Percentiles rank a stretch among this genome's conserved stretches.
These are phyloP conservation scores for Penicillium paradoxum DNA, from an alignment of 495 filamentous ascomycete species.

Conservation along the genomic window DNA sequence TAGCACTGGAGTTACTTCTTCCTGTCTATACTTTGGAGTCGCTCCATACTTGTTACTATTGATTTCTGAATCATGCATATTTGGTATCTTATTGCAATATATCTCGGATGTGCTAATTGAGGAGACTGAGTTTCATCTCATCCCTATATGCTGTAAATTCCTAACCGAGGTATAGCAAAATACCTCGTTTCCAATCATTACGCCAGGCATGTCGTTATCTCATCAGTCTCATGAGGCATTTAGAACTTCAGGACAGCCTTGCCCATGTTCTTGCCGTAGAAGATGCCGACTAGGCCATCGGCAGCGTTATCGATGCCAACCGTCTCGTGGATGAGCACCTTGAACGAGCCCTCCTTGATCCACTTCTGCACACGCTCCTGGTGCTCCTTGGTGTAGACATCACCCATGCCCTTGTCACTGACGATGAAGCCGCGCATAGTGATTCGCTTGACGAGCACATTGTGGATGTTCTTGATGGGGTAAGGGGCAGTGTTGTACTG, in stretches of 20 bases:
- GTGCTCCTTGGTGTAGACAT: constrained; percentile 68
- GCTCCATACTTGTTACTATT: background rate
- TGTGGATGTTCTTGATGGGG: constrained; percentile 59
- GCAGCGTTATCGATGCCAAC: constrained; percentile 78
- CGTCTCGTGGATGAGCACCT: constrained; percentile 63
- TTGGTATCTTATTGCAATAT: background rate
- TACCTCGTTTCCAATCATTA: constrained; percentile 1
- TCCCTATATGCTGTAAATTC: background rate
- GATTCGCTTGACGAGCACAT: constrained; percentile 52
- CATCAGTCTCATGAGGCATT: constrained; percentile 9
- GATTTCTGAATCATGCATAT: background rate
- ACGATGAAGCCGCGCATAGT: constrained; percentile 78
- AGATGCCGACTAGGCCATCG: constrained; percentile 80
- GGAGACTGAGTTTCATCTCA: background rate
- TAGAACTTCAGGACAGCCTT: constrained; percentile 80
- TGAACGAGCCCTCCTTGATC: constrained; percentile 78
- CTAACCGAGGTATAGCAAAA: constrained; percentile 5
- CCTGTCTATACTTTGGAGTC: background rate
- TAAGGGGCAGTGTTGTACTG: constrained; percentile 72
- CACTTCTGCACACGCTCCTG: constrained; percentile 78
- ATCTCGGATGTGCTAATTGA: background rate
- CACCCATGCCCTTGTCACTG: constrained; percentile 58
- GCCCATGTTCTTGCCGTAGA: constrained; percentile 85
- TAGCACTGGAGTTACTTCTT: constrained; percentile 8
- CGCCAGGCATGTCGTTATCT: constrained; percentile 12